A percentile compares a stretch with the other conserved stretches of the same genome.
phyloP scores from a whole-genome alignment of 345 rosid species.

The Eucalyptus victrix region DNA sequence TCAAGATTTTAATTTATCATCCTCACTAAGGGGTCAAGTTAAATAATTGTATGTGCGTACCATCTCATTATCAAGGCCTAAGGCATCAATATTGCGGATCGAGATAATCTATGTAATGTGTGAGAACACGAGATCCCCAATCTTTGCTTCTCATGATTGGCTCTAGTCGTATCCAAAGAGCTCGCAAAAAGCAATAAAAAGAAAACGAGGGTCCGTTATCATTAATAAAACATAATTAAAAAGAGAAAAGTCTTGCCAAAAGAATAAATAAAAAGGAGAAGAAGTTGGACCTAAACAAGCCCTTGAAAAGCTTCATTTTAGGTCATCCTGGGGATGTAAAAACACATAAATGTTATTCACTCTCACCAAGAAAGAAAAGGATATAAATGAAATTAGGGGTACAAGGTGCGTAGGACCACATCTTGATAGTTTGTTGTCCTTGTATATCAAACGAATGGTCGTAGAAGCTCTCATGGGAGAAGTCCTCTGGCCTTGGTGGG shows the following conservation, averaged over 20 bases:
- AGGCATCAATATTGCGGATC: neutral
- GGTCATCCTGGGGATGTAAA: no score
- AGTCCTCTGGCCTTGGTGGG: no score
- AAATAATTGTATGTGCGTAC: neutral
- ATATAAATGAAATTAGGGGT: no score
- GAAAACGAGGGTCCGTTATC: fast-evolving
- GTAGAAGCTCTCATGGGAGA: no score
- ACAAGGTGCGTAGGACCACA: no score
- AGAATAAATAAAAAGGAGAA: neutral
- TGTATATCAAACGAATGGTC: no score
- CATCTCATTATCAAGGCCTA: neutral
- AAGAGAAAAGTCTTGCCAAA: neutral
- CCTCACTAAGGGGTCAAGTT: neutral
- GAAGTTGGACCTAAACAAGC: neutral
- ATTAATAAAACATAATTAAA: neutral
- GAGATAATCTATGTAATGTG: neutral
- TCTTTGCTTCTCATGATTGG: neutral
- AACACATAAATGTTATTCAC: no score
- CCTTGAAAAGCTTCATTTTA: no score
- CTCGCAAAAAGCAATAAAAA: neutral
- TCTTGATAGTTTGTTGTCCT: no score
- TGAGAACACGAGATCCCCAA: neutral
- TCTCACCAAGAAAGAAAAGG: no score
- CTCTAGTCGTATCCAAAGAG: neutral
- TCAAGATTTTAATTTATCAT: neutral